Evolutionary conservation across 352 stramenopile species (phyloP).

Genomic region (Phytopythium boreale): DNA sequence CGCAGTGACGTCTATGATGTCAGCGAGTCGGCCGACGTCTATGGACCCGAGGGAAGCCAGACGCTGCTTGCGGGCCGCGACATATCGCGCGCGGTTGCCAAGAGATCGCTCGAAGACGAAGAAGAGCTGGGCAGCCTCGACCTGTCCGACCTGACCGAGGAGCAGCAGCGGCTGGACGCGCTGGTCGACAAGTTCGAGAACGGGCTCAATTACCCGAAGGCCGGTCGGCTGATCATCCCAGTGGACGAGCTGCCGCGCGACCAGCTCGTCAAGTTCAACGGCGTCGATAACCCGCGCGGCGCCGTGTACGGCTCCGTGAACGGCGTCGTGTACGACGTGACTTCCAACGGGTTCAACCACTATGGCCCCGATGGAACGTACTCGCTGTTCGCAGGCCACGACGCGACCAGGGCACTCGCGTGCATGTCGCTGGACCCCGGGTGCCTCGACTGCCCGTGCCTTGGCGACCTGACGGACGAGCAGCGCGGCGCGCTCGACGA

Average conservation of each 20-base stretch:
- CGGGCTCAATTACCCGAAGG: constrained; percentile 89
- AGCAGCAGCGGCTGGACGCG: constrained; percentile 39
- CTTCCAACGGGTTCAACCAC: constrained; percentile 80
- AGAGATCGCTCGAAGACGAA: constrained; percentile 75
- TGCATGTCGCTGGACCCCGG: constrained; percentile 94
- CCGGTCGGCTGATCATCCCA: constrained; percentile 81
- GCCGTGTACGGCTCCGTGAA: constrained; percentile 90
- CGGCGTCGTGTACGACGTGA: constrained; percentile 93
- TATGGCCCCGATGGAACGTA: constrained; percentile 93
- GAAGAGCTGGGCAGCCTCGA: constrained; percentile 52
- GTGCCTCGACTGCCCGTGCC: constrained; percentile 75
- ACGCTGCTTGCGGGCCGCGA: constrained; percentile 89
- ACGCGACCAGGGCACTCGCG: constrained; percentile 90
- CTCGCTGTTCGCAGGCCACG: constrained; percentile 91
- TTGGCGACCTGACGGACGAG: constrained; percentile 82
- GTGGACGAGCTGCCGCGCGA: constrained; percentile 39
- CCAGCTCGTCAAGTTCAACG: constrained; percentile 73
- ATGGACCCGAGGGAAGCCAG: constrained; percentile 87
- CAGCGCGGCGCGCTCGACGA: constrained; percentile 89
- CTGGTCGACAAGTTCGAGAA: constrained; percentile 85
- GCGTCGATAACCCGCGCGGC: constrained; percentile 46
- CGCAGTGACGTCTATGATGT: constrained; percentile 94
- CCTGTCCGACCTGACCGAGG: constrained; percentile 36
- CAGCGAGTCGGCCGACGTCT: constrained; percentile 80
- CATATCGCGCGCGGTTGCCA: constrained; percentile 86